Percentiles rank a stretch among this genome's conserved stretches.
phyloP scores from a whole-genome alignment of 2,329 filamentous ascomycete genomes.

The Aspergillus oerlinghausenensis region DNA sequence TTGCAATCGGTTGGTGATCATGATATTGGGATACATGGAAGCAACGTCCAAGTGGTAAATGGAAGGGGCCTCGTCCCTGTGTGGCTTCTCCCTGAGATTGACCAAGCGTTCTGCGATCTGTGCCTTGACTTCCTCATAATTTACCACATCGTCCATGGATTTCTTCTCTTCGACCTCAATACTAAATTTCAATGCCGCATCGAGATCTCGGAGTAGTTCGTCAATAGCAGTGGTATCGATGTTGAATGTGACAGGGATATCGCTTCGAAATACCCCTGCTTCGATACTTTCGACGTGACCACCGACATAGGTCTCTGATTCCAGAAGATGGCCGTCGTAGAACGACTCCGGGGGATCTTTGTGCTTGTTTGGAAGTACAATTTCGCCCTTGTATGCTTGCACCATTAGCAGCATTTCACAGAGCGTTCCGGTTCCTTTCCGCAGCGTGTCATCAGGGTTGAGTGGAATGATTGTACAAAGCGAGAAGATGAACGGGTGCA shows the following conservation, averaged over 20 bases:
- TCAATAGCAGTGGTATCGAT: slow-evolving; percentile 87
- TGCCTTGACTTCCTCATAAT: slow-evolving; percentile 78
- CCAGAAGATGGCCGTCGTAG: slow-evolving; percentile 92
- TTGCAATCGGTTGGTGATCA: slow-evolving; percentile 97
- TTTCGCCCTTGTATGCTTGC: slow-evolving; percentile 86
- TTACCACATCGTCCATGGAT: slow-evolving; percentile 69
- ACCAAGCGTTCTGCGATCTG: slow-evolving; percentile 71
- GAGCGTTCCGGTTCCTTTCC: slow-evolving; percentile 96
- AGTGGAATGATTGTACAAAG: slow-evolving; percentile 94
- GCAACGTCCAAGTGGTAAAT: slow-evolving; percentile 99
- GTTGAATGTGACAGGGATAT: slow-evolving; percentile 91
- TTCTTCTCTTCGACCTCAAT: slow-evolving; percentile 82
- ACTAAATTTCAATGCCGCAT: slow-evolving; percentile 83
- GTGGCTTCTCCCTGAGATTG: slow-evolving; percentile 74
- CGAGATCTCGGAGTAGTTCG: slow-evolving; percentile 78
- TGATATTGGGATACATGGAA: slow-evolving; percentile 98
- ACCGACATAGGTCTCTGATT: slow-evolving; percentile 96
- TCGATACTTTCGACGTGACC: slow-evolving; percentile 99
- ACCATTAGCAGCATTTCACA: slow-evolving; percentile 99
- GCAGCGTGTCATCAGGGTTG: slow-evolving; percentile 83
- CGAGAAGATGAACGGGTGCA: slow-evolving; percentile 99
- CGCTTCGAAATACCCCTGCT: slow-evolving; percentile 90
- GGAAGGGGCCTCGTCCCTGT: slow-evolving; percentile 76
- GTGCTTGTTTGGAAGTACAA: slow-evolving; percentile 95
- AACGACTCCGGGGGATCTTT: slow-evolving; percentile 86